A percentile compares a stretch with the other conserved stretches of the same genome.
phyloP scores from a whole-genome alignment of 768 basidiomycete genomes.

The Serendipita vermifera region DNA sequence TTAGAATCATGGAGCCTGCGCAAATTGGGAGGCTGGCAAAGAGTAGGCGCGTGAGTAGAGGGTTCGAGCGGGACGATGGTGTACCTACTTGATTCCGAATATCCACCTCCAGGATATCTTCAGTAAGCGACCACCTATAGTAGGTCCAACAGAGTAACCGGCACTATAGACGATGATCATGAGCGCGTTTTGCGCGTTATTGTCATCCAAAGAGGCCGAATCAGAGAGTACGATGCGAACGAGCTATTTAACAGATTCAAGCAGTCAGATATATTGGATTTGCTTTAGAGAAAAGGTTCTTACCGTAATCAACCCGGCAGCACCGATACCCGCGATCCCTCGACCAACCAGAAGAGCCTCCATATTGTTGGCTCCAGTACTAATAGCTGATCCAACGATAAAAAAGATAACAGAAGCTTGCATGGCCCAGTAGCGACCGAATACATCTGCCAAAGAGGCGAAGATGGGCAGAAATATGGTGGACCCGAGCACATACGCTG shows the following conservation, averaged over 20 bases:
- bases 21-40: slow-evolving; percentile 29
- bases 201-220: slow-evolving; percentile 29
- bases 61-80: neutral
- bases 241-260: slow-evolving; percentile 20
- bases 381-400: slow-evolving; percentile 33
- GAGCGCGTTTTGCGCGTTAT: slow-evolving; percentile 31
- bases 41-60: no score
- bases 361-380: slow-evolving; percentile 37
- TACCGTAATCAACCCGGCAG: slow-evolving; percentile 16
- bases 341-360: slow-evolving; percentile 33
- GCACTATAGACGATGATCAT: slow-evolving; percentile 32
- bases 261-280: neutral
- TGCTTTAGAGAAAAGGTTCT: slow-evolving; percentile 10
- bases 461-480: slow-evolving; percentile 43
- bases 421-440: slow-evolving; percentile 36
- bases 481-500: slow-evolving; percentile 36
- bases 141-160: slow-evolving; percentile 33
- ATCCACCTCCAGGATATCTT: slow-evolving; percentile 37
- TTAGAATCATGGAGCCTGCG: slow-evolving; percentile 27
- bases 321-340: slow-evolving; percentile 23
- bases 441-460: slow-evolving; percentile 37
- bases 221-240: slow-evolving; percentile 35
- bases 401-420: slow-evolving; percentile 35
- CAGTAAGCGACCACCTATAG: slow-evolving; percentile 33
- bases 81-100: slow-evolving; percentile 40